phyloP scores from a whole-genome alignment of 305 asterid genomes.

The Stenogyne calaminthoides region DNA sequence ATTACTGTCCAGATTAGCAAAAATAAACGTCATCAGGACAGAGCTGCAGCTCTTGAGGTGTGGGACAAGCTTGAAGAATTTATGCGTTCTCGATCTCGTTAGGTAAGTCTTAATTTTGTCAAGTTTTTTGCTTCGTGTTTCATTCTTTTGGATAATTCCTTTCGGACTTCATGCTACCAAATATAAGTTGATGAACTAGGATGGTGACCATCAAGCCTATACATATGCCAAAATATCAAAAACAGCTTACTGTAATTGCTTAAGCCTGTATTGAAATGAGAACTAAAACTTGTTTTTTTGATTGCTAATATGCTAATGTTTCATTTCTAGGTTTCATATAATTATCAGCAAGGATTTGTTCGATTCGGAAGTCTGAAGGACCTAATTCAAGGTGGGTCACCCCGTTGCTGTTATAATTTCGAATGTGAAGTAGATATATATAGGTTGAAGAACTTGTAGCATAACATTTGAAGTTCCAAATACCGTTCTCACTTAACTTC shows the following conservation, averaged over 20 bases:
- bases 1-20: constrained; percentile 74
- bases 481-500: background rate
- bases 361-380: background rate
- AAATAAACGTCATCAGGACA: constrained; percentile 92
- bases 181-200: constrained; percentile 12
- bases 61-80: constrained; percentile 99
- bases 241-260: background rate
- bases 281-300: background rate
- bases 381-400: constrained; percentile 5
- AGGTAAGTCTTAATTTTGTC: constrained; percentile 40
- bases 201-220: background rate
- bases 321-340: background rate
- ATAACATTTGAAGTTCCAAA: background rate
- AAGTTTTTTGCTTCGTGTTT: background rate
- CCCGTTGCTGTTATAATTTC: background rate
- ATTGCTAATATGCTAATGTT: background rate
- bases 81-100: constrained; percentile 90
- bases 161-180: constrained; percentile 2
- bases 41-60: constrained; percentile 99
- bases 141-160: constrained; percentile 7
- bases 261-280: background rate
- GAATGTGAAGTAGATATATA: background rate
- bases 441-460: background rate
- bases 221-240: background rate
- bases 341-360: background rate